Evolutionary conservation across 257 asterid species (phyloP).

Genomic region (Solanum gandarillasii): DNA sequence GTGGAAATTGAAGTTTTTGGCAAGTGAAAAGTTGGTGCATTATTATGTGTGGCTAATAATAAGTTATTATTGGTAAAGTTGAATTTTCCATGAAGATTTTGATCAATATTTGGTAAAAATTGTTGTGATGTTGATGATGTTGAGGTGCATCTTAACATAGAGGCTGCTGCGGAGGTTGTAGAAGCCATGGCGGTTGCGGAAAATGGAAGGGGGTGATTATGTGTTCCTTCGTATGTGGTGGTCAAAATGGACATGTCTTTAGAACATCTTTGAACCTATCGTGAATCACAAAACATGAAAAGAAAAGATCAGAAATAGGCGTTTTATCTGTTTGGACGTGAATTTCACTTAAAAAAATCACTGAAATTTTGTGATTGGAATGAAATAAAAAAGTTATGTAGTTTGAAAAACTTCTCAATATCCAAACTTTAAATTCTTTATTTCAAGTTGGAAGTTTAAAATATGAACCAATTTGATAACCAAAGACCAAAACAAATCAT

Average conservation of each 20-base stretch:
- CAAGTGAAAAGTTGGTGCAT: background rate
- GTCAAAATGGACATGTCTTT: slow-evolving; percentile 32
- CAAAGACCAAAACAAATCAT: background rate
- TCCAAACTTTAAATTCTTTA: background rate
- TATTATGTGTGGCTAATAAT: background rate
- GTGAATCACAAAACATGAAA: background rate
- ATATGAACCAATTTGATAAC: background rate
- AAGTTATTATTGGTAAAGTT: slow-evolving; percentile 1
- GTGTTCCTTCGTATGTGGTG: slow-evolving; percentile 49
- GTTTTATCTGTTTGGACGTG: background rate
- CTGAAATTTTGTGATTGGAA: background rate
- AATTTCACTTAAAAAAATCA: background rate
- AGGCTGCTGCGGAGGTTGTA: slow-evolving; percentile 35
- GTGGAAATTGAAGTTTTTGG: slow-evolving; percentile 24
- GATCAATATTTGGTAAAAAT: background rate
- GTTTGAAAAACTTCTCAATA: background rate
- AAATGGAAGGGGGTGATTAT: slow-evolving; percentile 41
- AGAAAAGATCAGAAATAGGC: background rate
- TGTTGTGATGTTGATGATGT: slow-evolving; percentile 11
- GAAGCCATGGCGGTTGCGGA: slow-evolving; percentile 45
- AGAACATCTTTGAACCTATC: slow-evolving; percentile 42
- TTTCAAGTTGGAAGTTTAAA: background rate
- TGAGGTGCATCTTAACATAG: slow-evolving; percentile 37
- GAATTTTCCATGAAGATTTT: slow-evolving; percentile 4
- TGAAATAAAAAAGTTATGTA: background rate